phyloP scores from a whole-genome alignment of 2,329 filamentous ascomycete genomes.

The Fusarium xyrophilum region DNA sequence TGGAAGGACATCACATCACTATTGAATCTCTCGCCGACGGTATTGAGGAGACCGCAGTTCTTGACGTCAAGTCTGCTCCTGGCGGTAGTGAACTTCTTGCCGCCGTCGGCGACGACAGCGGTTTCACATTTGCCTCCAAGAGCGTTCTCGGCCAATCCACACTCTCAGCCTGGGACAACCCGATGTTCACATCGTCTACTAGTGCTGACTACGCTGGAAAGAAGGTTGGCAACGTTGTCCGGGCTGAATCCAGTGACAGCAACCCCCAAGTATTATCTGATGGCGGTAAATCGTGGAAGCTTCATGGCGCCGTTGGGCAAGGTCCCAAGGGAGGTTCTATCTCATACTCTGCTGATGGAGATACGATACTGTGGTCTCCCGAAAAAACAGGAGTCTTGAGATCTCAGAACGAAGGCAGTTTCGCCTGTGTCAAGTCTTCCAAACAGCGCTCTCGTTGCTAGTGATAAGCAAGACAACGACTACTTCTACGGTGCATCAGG shows the following conservation, averaged over 20 bases:
- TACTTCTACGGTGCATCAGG: constrained; percentile 60
- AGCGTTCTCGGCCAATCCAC: constrained; percentile 52
- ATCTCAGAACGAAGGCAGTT: constrained; percentile 51
- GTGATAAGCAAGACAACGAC: constrained; percentile 60
- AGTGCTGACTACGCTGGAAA: constrained; percentile 59
- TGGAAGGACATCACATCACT: constrained; percentile 64
- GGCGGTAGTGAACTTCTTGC: constrained; percentile 60
- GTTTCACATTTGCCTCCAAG: constrained; percentile 55
- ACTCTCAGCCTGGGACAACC: constrained; percentile 53
- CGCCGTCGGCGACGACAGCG: constrained; percentile 59
- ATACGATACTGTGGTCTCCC: constrained; percentile 58
- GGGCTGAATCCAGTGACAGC: constrained; percentile 55
- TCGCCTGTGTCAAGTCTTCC: constrained; percentile 56
- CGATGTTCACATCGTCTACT: constrained; percentile 54
- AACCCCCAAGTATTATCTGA: constrained; percentile 56
- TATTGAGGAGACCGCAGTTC: constrained; percentile 61
- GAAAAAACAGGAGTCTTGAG: constrained; percentile 50
- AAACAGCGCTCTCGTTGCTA: constrained; percentile 56
- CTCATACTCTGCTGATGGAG: constrained; percentile 59
- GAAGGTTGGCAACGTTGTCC: constrained; percentile 54
- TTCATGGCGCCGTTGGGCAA: constrained; percentile 55
- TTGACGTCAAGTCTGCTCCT: constrained; percentile 56
- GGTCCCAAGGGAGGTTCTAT: constrained; percentile 54
- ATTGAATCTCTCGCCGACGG: constrained; percentile 60
- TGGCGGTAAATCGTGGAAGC: constrained; percentile 58